Evolutionary conservation across 2,329 filamentous ascomycete species (phyloP), one percentile per base, ranked within the genome.

Genomic region (Diaporthe australafricana): DNA sequence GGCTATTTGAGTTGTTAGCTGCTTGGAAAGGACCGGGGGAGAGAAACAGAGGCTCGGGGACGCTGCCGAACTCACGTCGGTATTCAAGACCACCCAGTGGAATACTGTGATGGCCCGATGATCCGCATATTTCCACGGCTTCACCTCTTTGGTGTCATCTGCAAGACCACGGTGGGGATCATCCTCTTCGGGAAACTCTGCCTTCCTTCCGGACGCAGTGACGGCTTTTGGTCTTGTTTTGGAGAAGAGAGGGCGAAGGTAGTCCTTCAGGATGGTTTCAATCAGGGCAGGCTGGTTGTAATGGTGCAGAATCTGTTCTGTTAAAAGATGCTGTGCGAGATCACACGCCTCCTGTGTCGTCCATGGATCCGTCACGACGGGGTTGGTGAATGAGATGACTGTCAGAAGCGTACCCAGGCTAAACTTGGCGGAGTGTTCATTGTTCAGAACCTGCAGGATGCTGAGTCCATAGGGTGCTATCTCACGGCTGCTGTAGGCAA

Each of bases 171-270:
- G 77, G 35, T 79, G 78, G 53, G 80, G 79, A 53, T 83, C 82
- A 30, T 82, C 78, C 1, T 80, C 77, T 5, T 85, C 80, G 38
- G 81, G 77, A 63, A 85, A 88, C 48, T 84, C 82, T 32, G 83
- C 84, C 77, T 87, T 90, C 40, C 89, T 86, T 27, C 90, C 90
- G 6, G 87, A 84, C 2, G 86, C 80, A 3, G 91, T 92, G 56
- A 93, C 81, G 3, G 83, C 83, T 2, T 80, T 79, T 6, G 89
- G 86, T 25, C 85, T 87, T 20, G 88, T 84, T 71, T 85, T 86
- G 35, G 86, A 85, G 83, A 95, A 95, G 7, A 93, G 82, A 35
- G 91, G 91, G 47, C 90, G 91, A 65, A 95, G 85, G 77, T 91
- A 91, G 76, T 83, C 82, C 73, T 87, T 84, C 5, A 95, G 87